Evolutionary conservation across 2,329 filamentous ascomycete species (phyloP).

Genomic region (Knoxdaviesia capensis): DNA sequence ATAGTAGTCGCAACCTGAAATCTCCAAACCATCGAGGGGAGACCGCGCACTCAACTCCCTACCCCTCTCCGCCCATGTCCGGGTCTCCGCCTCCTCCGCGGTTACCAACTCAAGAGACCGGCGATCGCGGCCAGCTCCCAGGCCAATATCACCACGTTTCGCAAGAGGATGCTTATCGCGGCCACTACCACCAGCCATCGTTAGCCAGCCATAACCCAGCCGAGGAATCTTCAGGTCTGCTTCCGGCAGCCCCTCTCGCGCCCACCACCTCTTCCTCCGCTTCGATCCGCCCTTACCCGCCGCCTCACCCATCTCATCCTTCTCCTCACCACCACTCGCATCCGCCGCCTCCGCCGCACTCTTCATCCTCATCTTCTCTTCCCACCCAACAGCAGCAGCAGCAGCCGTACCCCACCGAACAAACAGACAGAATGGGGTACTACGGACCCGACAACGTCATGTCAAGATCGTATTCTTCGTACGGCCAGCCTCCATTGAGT

Average conservation of each 20-base stretch:
- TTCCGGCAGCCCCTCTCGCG: slow-evolving; percentile 1
- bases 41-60: slow-evolving; percentile 35
- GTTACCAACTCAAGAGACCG: slow-evolving; percentile 35
- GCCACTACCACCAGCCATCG: slow-evolving; percentile 5
- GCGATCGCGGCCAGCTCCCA: slow-evolving; percentile 26
- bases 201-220: neutral
- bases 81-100: slow-evolving; percentile 42
- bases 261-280: slow-evolving; percentile 7
- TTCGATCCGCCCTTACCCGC: slow-evolving; percentile 11
- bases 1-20: slow-evolving; percentile 3
- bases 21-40: slow-evolving; percentile 22
- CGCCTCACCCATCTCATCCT: slow-evolving; percentile 14
- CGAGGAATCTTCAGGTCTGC: slow-evolving; percentile 1
- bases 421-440: slow-evolving; percentile 19
- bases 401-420: slow-evolving; percentile 8
- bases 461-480: slow-evolving; percentile 10
- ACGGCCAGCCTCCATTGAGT: too few species aligned
- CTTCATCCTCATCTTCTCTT: too few species aligned
- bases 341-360: too few species aligned
- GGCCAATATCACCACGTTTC: slow-evolving; percentile 15
- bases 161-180: slow-evolving; percentile 28
- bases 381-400: too few species aligned
- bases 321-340: slow-evolving; percentile 7
- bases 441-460: slow-evolving; percentile 16
- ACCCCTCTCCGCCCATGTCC: slow-evolving; percentile 59